Evolutionary conservation across 2,329 filamentous ascomycete species (phyloP), one percentile per base, ranked within the genome.

Genomic region (Acrocalymma vagum): DNA sequence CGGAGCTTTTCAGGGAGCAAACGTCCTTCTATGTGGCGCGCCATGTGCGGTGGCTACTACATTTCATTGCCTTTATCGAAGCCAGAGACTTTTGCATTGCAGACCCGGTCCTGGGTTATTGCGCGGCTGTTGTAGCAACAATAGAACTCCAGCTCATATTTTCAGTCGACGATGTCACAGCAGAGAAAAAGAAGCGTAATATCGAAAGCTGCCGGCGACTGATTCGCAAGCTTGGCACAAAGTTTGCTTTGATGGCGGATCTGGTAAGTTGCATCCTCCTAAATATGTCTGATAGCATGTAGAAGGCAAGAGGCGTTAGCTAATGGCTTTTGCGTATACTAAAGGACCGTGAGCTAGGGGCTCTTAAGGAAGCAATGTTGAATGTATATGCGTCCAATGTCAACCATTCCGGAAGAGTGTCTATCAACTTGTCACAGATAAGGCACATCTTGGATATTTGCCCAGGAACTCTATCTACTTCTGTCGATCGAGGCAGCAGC

Each of bases 1-100:
- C 36, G 3, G 36, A 39, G 22, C 11, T 39, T 9, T 39, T 39
- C 5, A 28, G 36, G 11, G 6, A 39, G 10, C 36, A 39, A 11
- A 25, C 36, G 3, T 39, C 36, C 3, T 39, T 39, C 7, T 39
- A 39, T 11, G 36, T 39, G 18, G 36, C 36, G n/a, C 36, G 36
- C 3, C 36, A 38, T 31, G 27, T 38, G 14, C 36, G 21, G 11
- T 38, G 36, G 36, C 17, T 38, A 4, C 27, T 38, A 14, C 27
- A 38, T 13, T 38, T 25, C 15, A 26, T 38, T 16, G 36, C 36
- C 9, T 38, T 38, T 7, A 38, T 38, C 4, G 28, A 38, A 11
- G 36, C 36, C n/a, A 31, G 36, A 8, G 3, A 7, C 2, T 38
- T 38, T n/a, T 23, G 17, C 10, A 26, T 38, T 14, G 21, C 36